A percentile compares a stretch with the other conserved stretches of the same genome.
These are phyloP conservation scores for Liquidambar formosana DNA, from an alignment of 164 flowering plant species.

Conservation along the genomic window DNA sequence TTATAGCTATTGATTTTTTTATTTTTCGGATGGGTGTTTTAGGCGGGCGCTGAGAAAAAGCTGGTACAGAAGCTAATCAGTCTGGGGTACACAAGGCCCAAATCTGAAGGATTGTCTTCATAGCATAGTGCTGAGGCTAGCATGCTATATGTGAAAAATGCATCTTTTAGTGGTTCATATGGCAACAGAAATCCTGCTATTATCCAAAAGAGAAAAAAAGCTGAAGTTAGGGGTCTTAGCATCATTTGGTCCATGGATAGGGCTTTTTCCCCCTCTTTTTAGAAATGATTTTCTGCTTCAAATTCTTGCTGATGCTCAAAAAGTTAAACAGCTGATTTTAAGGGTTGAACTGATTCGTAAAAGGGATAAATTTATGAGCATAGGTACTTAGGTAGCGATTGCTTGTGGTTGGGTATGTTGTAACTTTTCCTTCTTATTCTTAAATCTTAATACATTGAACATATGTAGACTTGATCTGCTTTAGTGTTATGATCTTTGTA, in stretches of 20 bases:
- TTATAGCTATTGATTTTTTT: background rate
- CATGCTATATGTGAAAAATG: background rate
- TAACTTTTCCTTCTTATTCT: background rate
- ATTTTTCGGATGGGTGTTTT: slow-evolving; percentile 9
- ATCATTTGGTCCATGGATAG: background rate
- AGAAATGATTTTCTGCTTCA: too few species aligned
- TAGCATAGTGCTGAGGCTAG: background rate
- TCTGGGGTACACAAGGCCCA: slow-evolving; percentile 56
- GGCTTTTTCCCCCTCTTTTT: too few species aligned
- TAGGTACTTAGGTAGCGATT: too few species aligned
- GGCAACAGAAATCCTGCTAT: background rate
- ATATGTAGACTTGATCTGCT: background rate
- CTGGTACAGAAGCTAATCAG: slow-evolving; percentile 61
- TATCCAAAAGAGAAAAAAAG: background rate
- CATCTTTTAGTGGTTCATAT: background rate
- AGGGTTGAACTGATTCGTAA: too few species aligned
- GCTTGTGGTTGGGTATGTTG: too few species aligned
- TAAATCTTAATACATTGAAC: too few species aligned
- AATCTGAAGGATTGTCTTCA: slow-evolving; percentile 26
- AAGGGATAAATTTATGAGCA: too few species aligned
- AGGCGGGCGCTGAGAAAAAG: slow-evolving; percentile 67
- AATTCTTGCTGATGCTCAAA: too few species aligned
- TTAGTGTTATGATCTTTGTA: background rate
- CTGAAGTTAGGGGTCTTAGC: background rate
- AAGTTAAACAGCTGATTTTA: too few species aligned